Base-by-base conservation (phyloP, 208 protist species). In the Acanthamoeba rhysodes region DNA sequence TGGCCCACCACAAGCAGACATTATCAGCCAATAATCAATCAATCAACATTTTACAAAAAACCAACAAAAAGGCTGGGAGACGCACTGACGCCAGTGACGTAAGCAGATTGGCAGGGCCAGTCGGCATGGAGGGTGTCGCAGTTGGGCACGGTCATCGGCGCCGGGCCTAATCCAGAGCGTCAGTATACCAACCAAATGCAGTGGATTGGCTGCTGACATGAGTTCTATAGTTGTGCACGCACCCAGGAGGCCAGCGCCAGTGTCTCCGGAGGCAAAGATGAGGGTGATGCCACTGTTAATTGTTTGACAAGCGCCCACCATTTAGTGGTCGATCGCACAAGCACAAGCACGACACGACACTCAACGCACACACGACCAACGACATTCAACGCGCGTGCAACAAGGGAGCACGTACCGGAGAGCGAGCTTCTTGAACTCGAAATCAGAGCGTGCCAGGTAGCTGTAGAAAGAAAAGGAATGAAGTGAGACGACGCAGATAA, bases 201-300 rank as follows among this genome's bases (percentile, higher is more conserved):
- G 10, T 7, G 2, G 2, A 48, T 29, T 91, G 74, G 34, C 12
- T 4, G 7, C 20, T 45, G 16, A 12, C 16, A 7, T 24, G 34
- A 2, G 22, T 18, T 29, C 62, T 6, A 68, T 4, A 24, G 62
- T 10, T 27, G 1, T 10, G 24, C n/a, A 82, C 59, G 37, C 22
- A 76, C 90, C 72, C 29, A 94, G 37, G 32, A 64, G 41, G n/a
- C 50, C 27, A 4, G 94, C 88, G 66, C 96, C 96, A 80, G 48
- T 57, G 53, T 96, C 96, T 68, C 94, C 96, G 37, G 41, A 74
- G 20, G 96, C 94, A 50, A 96, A 85, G 82, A 96, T 29, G 27
- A 96, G 53, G 4, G 96, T 88, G 45, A 95, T 93, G 74, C 96
- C 96, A 48, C 45, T 59, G 53, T 59, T 59, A 12, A 14, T 59